Evolutionary conservation across 495 filamentous ascomycete genomes (phyloP).

Genomic region (Clavariopsis aquatica): DNA sequence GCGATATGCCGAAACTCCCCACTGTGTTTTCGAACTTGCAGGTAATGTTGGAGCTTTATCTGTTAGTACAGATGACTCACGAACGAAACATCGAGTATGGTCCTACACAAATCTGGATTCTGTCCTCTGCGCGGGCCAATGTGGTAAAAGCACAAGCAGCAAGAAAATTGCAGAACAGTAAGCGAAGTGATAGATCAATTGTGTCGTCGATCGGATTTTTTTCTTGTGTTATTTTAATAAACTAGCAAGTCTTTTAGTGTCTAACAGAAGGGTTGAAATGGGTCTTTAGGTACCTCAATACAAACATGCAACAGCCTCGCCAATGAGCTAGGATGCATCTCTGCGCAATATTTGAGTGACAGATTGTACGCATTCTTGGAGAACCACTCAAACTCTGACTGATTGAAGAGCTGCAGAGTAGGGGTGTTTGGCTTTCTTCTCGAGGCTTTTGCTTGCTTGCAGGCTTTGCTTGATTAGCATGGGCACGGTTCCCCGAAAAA

Average conservation of each 20-base stretch:
- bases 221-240: conserved; percentile 62
- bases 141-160: conserved; percentile 59
- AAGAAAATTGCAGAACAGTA: conserved; percentile 70
- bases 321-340: conserved; percentile 55
- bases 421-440: conserved; percentile 39
- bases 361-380: conserved; percentile 76
- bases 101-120: conserved; percentile 49
- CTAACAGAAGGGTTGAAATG: too few species aligned
- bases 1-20: conserved; percentile 52
- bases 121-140: conserved; percentile 65
- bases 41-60: conserved; percentile 57
- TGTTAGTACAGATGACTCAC: background rate
- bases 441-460: conserved; percentile 48
- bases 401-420: conserved; percentile 52
- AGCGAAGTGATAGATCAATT: conserved; percentile 58
- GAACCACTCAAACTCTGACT: conserved; percentile 77
- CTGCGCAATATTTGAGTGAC: conserved; percentile 59
- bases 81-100: conserved; percentile 7
- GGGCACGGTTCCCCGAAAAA: background rate
- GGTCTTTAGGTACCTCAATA: conserved; percentile 47
- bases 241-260: too few species aligned
- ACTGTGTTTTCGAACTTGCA: conserved; percentile 57
- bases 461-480: conserved; percentile 40
- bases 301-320: conserved; percentile 62
- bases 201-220: conserved; percentile 47